Conservation (phyloP, 495 filamentous ascomycete genomes). For the Clavariopsis aquatica region DNA sequence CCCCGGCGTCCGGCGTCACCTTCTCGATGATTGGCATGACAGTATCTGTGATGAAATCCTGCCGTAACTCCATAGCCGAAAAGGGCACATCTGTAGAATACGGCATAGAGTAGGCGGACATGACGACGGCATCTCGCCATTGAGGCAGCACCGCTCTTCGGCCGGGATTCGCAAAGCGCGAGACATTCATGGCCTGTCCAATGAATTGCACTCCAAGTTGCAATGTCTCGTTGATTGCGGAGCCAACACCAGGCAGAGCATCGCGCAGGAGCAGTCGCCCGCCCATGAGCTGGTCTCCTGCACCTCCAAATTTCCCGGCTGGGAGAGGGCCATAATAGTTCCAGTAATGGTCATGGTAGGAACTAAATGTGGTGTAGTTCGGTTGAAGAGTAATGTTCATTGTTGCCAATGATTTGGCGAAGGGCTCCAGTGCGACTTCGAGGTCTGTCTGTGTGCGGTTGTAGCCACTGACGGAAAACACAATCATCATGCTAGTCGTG, state of each 20-base stretch:
- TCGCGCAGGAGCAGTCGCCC: constrained; percentile 60
- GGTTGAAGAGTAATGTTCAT: constrained; percentile 43
- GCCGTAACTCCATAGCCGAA: not conserved
- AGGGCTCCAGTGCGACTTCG: not conserved
- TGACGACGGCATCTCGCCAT: constrained; percentile 31
- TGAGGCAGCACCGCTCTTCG: constrained; percentile 34
- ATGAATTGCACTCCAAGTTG: constrained; percentile 36
- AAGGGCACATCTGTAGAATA: constrained; percentile 3
- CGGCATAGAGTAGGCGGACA: not conserved
- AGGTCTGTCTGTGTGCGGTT: not conserved
- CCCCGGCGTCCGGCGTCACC: constrained; percentile 40
- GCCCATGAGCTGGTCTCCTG: constrained; percentile 42
- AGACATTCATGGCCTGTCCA: constrained; percentile 46
- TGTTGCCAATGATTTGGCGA: not conserved
- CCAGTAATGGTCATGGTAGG: constrained; percentile 41
- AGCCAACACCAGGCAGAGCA: constrained; percentile 42
- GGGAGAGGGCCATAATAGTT: constrained; percentile 24
- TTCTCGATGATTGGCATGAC: constrained; percentile 14
- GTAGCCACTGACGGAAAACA: not conserved
- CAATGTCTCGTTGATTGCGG: constrained; percentile 45
- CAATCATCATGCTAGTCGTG: constrained; percentile 39
- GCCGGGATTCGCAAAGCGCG: constrained; percentile 49
- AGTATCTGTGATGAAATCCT: constrained; percentile 18
- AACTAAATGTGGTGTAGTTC: constrained; percentile 49
- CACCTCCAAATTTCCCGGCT: constrained; percentile 46